Percentiles rank a stretch among this genome's conserved stretches.
Evolutionary conservation across 2,329 filamentous ascomycete species (phyloP).

Genomic region (Trichoderma sp.): DNA sequence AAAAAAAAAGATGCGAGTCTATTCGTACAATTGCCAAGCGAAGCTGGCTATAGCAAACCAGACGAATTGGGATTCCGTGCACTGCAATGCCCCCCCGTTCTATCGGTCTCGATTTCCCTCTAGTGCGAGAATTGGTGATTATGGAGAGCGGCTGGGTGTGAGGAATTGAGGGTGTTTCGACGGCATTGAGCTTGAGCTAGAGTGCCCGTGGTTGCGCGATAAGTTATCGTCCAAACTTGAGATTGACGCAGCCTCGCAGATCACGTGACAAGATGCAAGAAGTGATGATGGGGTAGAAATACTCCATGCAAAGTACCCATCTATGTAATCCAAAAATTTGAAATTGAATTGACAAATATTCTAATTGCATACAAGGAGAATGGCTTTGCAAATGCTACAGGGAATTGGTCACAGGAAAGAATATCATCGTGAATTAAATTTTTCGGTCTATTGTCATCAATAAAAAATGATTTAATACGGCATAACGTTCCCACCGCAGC

Average conservation of each 20-base stretch:
- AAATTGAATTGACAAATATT: too few relatives aligned
- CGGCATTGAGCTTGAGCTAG: not conserved
- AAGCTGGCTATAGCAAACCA: not conserved
- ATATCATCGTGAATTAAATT: constrained; percentile 22
- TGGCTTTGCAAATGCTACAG: too few relatives aligned
- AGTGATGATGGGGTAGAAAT: not conserved
- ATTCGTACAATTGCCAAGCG: not conserved
- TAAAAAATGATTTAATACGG: constrained; percentile 30
- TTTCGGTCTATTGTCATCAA: constrained; percentile 33
- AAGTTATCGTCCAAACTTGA: not conserved
- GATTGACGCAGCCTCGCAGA: not conserved
- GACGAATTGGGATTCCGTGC: not conserved
- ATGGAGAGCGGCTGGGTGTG: not conserved
- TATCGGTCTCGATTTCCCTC: not conserved
- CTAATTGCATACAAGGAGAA: not conserved
- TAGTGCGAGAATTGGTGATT: not conserved
- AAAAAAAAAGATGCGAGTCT: not conserved
- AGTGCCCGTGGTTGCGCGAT: constrained; percentile 12
- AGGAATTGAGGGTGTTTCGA: not conserved
- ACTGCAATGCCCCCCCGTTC: not conserved
- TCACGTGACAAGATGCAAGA: not conserved
- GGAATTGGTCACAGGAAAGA: not conserved
- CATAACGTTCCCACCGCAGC: constrained; percentile 28
- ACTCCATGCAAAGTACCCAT: too few relatives aligned
- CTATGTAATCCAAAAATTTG: too few relatives aligned